Base-by-base conservation (phyloP, 2,329 filamentous ascomycete genomes). In the Stachybotrys chlorohalonatus region DNA sequence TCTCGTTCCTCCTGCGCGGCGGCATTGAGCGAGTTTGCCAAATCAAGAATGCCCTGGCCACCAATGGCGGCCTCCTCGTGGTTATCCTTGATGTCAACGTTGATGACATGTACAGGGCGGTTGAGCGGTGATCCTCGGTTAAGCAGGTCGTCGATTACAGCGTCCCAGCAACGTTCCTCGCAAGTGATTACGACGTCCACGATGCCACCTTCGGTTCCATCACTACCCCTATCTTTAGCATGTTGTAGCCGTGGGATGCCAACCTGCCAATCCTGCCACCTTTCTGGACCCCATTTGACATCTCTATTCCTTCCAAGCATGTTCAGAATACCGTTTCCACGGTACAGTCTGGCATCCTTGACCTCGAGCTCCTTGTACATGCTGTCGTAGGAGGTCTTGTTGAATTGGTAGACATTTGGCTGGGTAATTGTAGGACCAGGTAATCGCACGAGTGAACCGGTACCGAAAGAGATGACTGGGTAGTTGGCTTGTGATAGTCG, bases 321-420 rank as follows among this genome's bases (percentile, higher is more conserved):
- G 69, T 93, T 95, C 56, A 99, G 77, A 51, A 99, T 84, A 49
- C 94, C 94, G 66, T 99, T 99, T 57, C 89, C 87, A 47, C 84
- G 86, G 74, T 99, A 99, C 1, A 99, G 77, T 0, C 90, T 82
- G 24, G 85, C 81, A 66, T 99, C 95, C 64, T 97, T 96, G 42
- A 82, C 71, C 59, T 89, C 82, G 9, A 99, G 83, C 70, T 99
- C 93, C 62, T 90, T 87, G 73, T 94, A 95, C 81, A 99, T 99
- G 66, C 86, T 86, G 64, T 90, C 85, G 73, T 99, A 99, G 13
- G 92, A 96, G 1, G 92, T 96, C 68, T 87, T 90, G 75, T 99
- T 97, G 83, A 99, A 99, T 64, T 90, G 85, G 77, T 97, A 99
- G 64, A 97, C 92, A 68, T 99, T 99, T 52, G 94, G 94, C 69